A percentile compares a stretch with the other conserved stretches of the same genome.
phyloP scores from a whole-genome alignment of 768 basidiomycete genomes.

The Grammothele lineata region DNA sequence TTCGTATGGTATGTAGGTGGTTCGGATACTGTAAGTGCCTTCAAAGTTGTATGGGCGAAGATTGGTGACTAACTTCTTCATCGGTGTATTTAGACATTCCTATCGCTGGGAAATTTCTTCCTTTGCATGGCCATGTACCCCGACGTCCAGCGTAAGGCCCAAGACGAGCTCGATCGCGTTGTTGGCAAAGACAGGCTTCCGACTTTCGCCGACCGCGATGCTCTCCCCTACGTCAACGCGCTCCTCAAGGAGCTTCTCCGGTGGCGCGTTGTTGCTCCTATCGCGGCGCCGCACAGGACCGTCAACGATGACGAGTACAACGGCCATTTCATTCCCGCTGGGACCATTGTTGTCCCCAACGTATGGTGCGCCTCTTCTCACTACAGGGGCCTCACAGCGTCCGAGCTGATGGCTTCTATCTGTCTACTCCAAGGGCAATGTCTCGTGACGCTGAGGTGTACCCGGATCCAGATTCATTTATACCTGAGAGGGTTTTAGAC shows the following conservation, averaged over 20 bases:
- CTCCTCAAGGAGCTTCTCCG: slow-evolving; percentile 47
- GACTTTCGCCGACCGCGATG: slow-evolving; percentile 44
- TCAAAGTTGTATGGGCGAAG: too few species aligned
- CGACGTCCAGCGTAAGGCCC: neutral
- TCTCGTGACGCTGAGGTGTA: too few species aligned
- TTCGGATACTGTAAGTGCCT: neutral
- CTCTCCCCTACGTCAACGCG: slow-evolving; percentile 52
- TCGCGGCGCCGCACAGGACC: neutral
- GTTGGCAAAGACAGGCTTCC: slow-evolving; percentile 53
- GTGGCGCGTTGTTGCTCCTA: slow-evolving; percentile 25
- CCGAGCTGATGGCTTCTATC: too few species aligned
- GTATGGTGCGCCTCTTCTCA: slow-evolving; percentile 29
- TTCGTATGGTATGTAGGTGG: too few species aligned
- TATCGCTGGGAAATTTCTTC: too few species aligned
- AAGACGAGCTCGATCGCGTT: slow-evolving; percentile 54
- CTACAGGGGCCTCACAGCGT: too few species aligned
- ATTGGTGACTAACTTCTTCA: too few species aligned
- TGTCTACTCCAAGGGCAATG: too few species aligned
- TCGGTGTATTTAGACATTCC: too few species aligned
- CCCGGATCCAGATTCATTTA: too few species aligned
- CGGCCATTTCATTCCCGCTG: slow-evolving; percentile 38
- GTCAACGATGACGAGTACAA: slow-evolving; percentile 36
- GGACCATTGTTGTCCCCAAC: slow-evolving; percentile 37
- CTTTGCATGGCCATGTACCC: neutral
- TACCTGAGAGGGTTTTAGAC: too few species aligned